Evolutionary conservation across 345 rosid genomes (phyloP).

Genomic region (Arabidopsis arenosa): DNA sequence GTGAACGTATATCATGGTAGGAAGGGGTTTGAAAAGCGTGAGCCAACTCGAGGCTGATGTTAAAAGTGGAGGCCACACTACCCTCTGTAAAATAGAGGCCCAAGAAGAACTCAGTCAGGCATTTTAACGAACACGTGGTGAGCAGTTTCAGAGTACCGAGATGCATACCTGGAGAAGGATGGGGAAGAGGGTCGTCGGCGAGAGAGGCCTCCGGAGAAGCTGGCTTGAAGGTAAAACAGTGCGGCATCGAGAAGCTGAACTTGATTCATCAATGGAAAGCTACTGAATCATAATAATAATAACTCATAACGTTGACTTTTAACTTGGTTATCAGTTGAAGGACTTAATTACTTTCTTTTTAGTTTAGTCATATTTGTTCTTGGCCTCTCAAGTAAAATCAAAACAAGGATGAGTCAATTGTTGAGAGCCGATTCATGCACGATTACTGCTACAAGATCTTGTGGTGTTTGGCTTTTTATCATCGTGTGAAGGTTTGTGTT

Average conservation of each 20-base stretch:
- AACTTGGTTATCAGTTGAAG: not conserved
- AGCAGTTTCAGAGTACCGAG: not conserved
- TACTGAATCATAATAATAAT: not conserved
- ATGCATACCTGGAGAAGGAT: slow-evolving; percentile 47
- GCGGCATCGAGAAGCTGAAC: slow-evolving; percentile 39
- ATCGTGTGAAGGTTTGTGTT: slow-evolving; percentile 23
- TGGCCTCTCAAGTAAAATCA: too few species aligned
- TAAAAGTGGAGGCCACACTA: slow-evolving; percentile 43
- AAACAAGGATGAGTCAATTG: slow-evolving; percentile 87
- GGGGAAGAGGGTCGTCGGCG: slow-evolving; percentile 38
- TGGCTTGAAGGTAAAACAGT: slow-evolving; percentile 58
- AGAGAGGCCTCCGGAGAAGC: slow-evolving; percentile 47
- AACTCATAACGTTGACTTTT: not conserved
- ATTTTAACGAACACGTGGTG: too few species aligned
- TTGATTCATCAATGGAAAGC: slow-evolving; percentile 23
- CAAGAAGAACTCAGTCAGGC: slow-evolving; percentile 15
- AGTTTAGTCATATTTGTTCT: not conserved
- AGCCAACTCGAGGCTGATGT: slow-evolving; percentile 59
- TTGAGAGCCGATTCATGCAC: slow-evolving; percentile 95
- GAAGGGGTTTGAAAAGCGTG: slow-evolving; percentile 62
- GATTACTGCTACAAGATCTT: slow-evolving; percentile 51
- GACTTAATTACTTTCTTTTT: not conserved
- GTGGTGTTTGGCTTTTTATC: slow-evolving; percentile 14
- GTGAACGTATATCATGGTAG: slow-evolving; percentile 63
- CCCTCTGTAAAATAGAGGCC: slow-evolving; percentile 47